Evolutionary conservation across 2,329 filamentous ascomycete genomes (phyloP).

Genomic region (Paecilomyces variotii): DNA sequence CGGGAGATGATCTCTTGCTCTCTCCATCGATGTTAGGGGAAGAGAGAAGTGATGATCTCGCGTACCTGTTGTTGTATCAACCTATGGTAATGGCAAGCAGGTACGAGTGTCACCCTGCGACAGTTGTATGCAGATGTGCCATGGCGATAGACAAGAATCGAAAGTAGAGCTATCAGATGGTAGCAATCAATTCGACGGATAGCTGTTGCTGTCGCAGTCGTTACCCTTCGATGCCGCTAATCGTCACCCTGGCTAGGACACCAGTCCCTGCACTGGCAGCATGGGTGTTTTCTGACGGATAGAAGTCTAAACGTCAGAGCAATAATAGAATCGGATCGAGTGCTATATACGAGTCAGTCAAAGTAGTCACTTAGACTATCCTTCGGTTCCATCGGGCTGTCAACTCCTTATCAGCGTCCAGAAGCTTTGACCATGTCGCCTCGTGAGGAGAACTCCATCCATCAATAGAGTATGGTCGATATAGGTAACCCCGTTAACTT

Average conservation of each 20-base stretch:
- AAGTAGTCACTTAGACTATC: not conserved
- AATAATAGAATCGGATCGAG: not conserved
- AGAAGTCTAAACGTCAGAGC: not conserved
- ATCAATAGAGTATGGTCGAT: not conserved
- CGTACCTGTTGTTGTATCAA: not conserved
- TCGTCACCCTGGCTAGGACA: not conserved
- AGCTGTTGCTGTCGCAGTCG: not conserved
- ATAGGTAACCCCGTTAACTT: not conserved
- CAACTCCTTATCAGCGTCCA: not conserved
- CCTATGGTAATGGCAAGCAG: not conserved
- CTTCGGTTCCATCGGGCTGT: not conserved
- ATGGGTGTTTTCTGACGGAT: not conserved
- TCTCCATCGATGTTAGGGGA: not conserved
- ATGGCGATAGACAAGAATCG: not conserved
- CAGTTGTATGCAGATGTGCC: not conserved
- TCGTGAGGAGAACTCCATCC: not conserved
- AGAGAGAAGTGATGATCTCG: not conserved
- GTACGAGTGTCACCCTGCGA: not conserved
- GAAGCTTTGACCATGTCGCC: not conserved
- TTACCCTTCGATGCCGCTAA: not conserved
- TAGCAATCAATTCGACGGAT: not conserved
- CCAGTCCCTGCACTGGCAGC: not conserved
- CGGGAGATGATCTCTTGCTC: not conserved
- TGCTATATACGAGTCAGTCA: not conserved
- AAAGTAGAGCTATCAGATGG: slow-evolving; percentile 1